These are phyloP conservation scores for Candida nonsorbophila DNA, from an alignment of 805 yeast species.

Conservation along the genomic window DNA sequence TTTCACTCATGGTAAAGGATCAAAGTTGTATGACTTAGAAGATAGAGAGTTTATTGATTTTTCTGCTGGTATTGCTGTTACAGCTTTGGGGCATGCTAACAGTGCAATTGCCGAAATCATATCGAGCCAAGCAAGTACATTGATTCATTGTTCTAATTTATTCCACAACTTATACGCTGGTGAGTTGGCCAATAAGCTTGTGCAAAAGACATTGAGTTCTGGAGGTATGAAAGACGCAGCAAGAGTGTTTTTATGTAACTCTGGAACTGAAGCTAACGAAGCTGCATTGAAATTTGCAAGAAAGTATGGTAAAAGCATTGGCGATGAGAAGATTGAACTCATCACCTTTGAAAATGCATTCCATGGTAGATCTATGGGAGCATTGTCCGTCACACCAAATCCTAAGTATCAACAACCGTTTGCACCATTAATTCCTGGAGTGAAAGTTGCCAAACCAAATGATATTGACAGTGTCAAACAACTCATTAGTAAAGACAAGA, in stretches of 20 bases:
- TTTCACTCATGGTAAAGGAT: slow-evolving; percentile 75
- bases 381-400: slow-evolving; percentile 87
- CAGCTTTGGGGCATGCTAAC: slow-evolving; percentile 87
- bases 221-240: slow-evolving; percentile 84
- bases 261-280: slow-evolving; percentile 58
- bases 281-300: slow-evolving; percentile 65
- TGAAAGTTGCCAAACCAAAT: slow-evolving; percentile 59
- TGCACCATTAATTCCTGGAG: slow-evolving; percentile 88
- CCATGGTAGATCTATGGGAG: slow-evolving; percentile 95
- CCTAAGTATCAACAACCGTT: slow-evolving; percentile 91
- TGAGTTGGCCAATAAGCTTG: slow-evolving; percentile 64
- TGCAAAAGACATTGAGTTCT: slow-evolving; percentile 58
- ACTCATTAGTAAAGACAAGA: slow-evolving; percentile 49
- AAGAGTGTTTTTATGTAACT: slow-evolving; percentile 59
- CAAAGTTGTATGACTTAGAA: slow-evolving; percentile 76
- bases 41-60: slow-evolving; percentile 80
- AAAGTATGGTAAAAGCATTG: slow-evolving; percentile 62
- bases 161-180: slow-evolving; percentile 84
- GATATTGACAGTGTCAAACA: slow-evolving; percentile 55
- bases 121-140: slow-evolving; percentile 61
- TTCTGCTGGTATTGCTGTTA: slow-evolving; percentile 95
- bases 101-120: slow-evolving; percentile 68
- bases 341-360: slow-evolving; percentile 86
- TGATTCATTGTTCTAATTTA: slow-evolving; percentile 82
- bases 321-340: slow-evolving; percentile 58